A percentile compares a stretch with the other conserved stretches of the same genome.
Evolutionary conservation across 805 yeast genomes (phyloP).

Genomic region (Suhomyces sp.): DNA sequence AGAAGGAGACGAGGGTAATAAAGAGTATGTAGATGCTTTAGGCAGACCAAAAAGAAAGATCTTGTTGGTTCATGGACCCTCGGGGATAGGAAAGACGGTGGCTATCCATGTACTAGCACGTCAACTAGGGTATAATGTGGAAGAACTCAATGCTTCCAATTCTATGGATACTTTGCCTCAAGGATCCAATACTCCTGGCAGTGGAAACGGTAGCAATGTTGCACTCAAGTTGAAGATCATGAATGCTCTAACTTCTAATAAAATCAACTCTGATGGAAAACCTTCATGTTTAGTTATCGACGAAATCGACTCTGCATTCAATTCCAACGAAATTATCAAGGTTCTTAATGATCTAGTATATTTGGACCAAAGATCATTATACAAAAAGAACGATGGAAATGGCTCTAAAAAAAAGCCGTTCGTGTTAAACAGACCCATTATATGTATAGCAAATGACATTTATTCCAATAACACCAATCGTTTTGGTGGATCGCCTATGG

Average conservation of each 20-base stretch:
- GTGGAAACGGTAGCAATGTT: slow-evolving; percentile 20
- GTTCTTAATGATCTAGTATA: slow-evolving; percentile 59
- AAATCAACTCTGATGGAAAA: slow-evolving; percentile 62
- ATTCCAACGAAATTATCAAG: slow-evolving; percentile 34
- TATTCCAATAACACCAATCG: slow-evolving; percentile 45
- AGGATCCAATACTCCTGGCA: slow-evolving; percentile 11
- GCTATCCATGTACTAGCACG: slow-evolving; percentile 80
- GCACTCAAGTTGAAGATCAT: slow-evolving; percentile 35
- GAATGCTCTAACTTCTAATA: slow-evolving; percentile 57
- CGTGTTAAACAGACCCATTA: slow-evolving; percentile 71
- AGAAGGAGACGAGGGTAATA: slow-evolving; percentile 2
- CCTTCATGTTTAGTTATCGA: slow-evolving; percentile 86
- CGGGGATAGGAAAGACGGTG: slow-evolving; percentile 91
- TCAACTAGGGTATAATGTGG: slow-evolving; percentile 74
- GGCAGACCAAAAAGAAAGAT: slow-evolving; percentile 52
- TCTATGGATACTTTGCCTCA: slow-evolving; percentile 38
- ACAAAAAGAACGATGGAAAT: slow-evolving; percentile 5
- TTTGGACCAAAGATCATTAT: slow-evolving; percentile 54
- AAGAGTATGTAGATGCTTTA: slow-evolving; percentile 21
- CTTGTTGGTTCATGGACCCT: slow-evolving; percentile 82
- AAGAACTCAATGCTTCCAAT: slow-evolving; percentile 78
- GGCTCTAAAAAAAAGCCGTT: slow-evolving; percentile 37
- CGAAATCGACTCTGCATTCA: slow-evolving; percentile 66
- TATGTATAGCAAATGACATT: slow-evolving; percentile 87
- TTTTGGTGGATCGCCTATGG: slow-evolving; percentile 53